Evolutionary conservation across 225 moss, liverwort and hornwort species (phyloP), one percentile per base, ranked within the genome.

Genomic region (Thuidium tamariscinum): DNA sequence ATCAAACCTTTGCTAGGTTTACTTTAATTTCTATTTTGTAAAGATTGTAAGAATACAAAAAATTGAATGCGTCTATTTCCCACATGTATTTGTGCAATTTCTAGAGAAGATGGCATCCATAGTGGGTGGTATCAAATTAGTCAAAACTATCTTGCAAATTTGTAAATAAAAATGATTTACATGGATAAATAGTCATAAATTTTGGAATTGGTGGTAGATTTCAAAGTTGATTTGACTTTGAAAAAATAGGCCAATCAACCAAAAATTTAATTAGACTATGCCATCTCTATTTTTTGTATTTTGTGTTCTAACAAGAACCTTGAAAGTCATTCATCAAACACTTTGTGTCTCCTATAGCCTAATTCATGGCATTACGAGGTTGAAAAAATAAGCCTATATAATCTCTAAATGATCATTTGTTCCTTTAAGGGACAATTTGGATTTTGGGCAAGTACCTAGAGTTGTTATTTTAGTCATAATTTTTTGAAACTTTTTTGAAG

Each of bases 171-270:
- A 44, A 70, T 22, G 16, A 44, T 34, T 23, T 1, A 44, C 2
- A 26, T 8, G 5, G 8, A 11, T 17, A 23, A 13, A 59, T 17
- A 25, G 7, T 46, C 22, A 17, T 26, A 46, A 83, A 71, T 12
- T 14, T 20, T 1, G 0, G 0, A 44, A 23, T 23, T 34, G 16
- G 44, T 34, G 16, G 16, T 1, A 71, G 0, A 74, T 34, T 20
- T 34, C 4, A 49, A 74, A 7, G 21, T 51, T 0, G 0, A 2
- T 49, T 30, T 18, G 29, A 59, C 7, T 9, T 0, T 75, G 5
- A n/a, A 36, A n/a, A 51, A 52, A n/a, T 0, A 0, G 1, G 15
- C 23, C 13, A 8, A 74, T 51, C 8, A 75, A 1, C 2, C 0
- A 10, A 77, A 37, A 26, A 26, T 6, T 37, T 55, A 16, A 16